Percentiles rank a stretch among this genome's conserved stretches.
phyloP scores from a whole-genome alignment of 2,329 filamentous ascomycete genomes.

The Acarospora socialis region DNA sequence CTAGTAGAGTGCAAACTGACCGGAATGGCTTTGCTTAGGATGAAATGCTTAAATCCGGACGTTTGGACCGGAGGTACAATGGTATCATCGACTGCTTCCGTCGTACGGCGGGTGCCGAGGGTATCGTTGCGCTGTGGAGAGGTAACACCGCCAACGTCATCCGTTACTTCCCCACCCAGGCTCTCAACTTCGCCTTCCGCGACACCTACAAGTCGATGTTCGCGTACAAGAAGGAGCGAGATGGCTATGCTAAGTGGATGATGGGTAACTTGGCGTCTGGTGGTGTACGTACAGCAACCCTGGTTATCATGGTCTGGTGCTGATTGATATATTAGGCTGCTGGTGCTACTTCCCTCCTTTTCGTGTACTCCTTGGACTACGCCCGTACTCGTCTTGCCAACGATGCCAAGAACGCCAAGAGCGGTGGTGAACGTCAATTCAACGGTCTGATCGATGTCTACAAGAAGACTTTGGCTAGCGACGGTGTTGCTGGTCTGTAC shows the following conservation, averaged over 20 bases:
- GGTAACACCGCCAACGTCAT: slow-evolving; percentile 99
- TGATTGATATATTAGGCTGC: too few relatives aligned
- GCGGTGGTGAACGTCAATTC: slow-evolving; percentile 97
- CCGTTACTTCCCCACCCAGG: slow-evolving; percentile 99
- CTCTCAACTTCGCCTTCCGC: slow-evolving; percentile 99
- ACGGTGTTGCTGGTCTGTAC: slow-evolving; percentile 99
- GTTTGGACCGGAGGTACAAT: slow-evolving; percentile 93
- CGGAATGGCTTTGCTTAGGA: slow-evolving; percentile 45
- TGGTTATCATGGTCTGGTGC: too few relatives aligned
- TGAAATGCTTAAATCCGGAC: slow-evolving; percentile 98
- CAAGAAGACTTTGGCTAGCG: slow-evolving; percentile 98
- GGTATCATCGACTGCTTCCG: slow-evolving; percentile 93
- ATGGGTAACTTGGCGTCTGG: slow-evolving; percentile 97
- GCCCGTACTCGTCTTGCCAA: slow-evolving; percentile 99
- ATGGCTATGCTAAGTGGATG: slow-evolving; percentile 99
- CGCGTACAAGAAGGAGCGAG: slow-evolving; percentile 99
- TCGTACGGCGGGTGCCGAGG: slow-evolving; percentile 79
- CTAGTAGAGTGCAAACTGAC: slow-evolving; percentile 7
- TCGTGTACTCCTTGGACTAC: slow-evolving; percentile 99
- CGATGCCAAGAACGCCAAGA: slow-evolving; percentile 98
- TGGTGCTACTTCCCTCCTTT: slow-evolving; percentile 98
- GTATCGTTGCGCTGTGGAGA: slow-evolving; percentile 92
- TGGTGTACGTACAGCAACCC: slow-evolving; percentile 72
- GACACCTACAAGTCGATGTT: slow-evolving; percentile 99
- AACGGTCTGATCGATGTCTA: slow-evolving; percentile 99